phyloP scores from a whole-genome alignment of 2,329 filamentous ascomycete species.

The Immersiporthe knoxdaviesiana region DNA sequence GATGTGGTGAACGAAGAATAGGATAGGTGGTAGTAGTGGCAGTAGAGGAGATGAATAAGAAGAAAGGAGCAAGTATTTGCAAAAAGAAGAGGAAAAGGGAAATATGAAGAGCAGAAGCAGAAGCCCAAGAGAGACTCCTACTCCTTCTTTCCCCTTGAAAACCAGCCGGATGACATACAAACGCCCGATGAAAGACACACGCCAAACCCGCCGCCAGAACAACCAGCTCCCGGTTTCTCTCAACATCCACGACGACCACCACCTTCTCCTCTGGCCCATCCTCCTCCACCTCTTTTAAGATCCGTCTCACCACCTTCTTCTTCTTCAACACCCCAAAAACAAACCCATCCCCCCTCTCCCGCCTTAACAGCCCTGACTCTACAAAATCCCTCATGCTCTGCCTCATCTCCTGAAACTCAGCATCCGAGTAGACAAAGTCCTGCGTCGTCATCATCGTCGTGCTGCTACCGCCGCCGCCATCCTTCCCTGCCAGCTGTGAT shows the following conservation, averaged over 20 bases:
- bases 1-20: no score
- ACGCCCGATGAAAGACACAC: conserved; percentile 61
- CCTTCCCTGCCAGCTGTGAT: not conserved
- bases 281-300: not conserved
- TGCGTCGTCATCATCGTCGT: conserved; percentile 1
- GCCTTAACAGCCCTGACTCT: conserved; percentile 42
- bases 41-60: not conserved
- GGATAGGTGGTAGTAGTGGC: not conserved
- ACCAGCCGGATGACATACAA: no score
- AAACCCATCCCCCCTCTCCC: conserved; percentile 55
- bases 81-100: no score
- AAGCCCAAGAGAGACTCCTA: not conserved
- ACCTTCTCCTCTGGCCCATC: not conserved
- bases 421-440: conserved; percentile 55
- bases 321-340: conserved; percentile 54
- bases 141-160: no score
- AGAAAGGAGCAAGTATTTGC: no score
- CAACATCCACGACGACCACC: conserved; percentile 43
- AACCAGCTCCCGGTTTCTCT: conserved; percentile 47
- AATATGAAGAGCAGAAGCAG: not conserved
- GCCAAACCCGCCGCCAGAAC: conserved; percentile 45
- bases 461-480: conserved; percentile 1
- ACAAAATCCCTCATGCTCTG: conserved; percentile 44
- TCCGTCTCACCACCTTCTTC: not conserved
- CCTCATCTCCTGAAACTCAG: conserved; percentile 51